These are phyloP conservation scores for Epichloe gansuensis DNA, from an alignment of 2,329 filamentous ascomycete species.

Conservation along the genomic window DNA sequence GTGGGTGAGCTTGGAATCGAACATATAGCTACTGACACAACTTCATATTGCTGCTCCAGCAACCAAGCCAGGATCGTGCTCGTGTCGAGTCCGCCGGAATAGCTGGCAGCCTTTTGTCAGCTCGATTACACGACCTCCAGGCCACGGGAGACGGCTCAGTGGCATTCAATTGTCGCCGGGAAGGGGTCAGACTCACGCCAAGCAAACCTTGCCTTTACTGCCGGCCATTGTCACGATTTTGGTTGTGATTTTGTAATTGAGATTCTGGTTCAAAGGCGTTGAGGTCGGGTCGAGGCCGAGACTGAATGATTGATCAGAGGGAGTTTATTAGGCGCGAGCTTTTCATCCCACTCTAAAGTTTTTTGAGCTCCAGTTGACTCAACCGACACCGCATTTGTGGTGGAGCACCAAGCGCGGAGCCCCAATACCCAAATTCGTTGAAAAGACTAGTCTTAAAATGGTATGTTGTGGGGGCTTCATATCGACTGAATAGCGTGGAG, in stretches of 20 bases:
- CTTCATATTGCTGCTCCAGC: conserved; percentile 17
- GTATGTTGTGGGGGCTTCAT: background rate
- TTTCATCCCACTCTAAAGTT: background rate
- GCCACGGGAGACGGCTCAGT: background rate
- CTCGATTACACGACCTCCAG: background rate
- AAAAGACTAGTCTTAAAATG: background rate
- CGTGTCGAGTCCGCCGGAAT: conserved; percentile 25
- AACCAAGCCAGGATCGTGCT: conserved; percentile 29
- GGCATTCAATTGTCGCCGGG: background rate
- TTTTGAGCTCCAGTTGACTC: background rate
- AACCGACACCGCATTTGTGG: conserved; percentile 1
- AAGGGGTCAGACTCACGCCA: background rate
- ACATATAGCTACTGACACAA: conserved; percentile 6
- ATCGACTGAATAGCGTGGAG: too few relatives aligned
- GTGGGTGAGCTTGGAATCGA: conserved; percentile 37
- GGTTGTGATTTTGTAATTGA: too few relatives aligned
- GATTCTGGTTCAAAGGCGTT: background rate
- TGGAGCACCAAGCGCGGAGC: background rate
- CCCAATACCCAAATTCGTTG: background rate
- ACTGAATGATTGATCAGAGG: background rate
- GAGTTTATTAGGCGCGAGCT: background rate
- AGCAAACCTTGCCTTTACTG: conserved; percentile 1
- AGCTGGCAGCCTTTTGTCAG: background rate
- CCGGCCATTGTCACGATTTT: background rate
- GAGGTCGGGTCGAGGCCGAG: background rate